These are phyloP conservation scores for Lepidium campestre DNA, from an alignment of 441 rosid species.

Conservation along the genomic window DNA sequence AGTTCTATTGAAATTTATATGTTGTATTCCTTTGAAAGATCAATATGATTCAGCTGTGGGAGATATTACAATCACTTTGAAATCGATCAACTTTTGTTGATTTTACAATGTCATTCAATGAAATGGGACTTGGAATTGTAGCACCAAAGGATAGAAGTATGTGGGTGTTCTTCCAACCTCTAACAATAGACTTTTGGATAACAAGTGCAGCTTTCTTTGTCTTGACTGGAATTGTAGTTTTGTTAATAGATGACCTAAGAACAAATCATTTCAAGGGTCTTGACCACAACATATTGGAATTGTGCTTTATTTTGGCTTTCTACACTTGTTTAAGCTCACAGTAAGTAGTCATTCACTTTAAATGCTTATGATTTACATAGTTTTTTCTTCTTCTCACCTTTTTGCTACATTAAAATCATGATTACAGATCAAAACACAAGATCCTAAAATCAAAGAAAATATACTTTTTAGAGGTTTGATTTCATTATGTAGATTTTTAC, in stretches of 20 bases:
- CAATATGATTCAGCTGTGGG: slow-evolving; percentile 41
- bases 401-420: too few species aligned
- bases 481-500: too few species aligned
- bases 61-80: slow-evolving; percentile 37
- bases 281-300: slow-evolving; percentile 30
- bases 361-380: too few species aligned
- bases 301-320: slow-evolving; percentile 42
- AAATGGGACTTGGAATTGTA: slow-evolving; percentile 35
- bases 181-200: slow-evolving; percentile 37
- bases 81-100: slow-evolving; percentile 30
- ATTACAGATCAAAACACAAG: too few species aligned
- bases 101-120: slow-evolving; percentile 39
- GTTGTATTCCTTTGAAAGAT: slow-evolving; percentile 14
- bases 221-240: slow-evolving; percentile 30
- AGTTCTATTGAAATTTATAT: not conserved
- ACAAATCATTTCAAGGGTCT: slow-evolving; percentile 35
- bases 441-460: too few species aligned
- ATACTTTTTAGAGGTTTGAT: too few species aligned
- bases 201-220: slow-evolving; percentile 31
- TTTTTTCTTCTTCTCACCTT: too few species aligned
- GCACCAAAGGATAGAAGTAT: slow-evolving; percentile 26
- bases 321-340: slow-evolving; percentile 38
- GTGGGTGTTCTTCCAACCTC: slow-evolving; percentile 44
- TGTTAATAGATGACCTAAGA: slow-evolving; percentile 39
- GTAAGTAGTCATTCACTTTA: slow-evolving; percentile 18